phyloP scores from a whole-genome alignment of 495 filamentous ascomycete species.

The Daldinia decipiens region DNA sequence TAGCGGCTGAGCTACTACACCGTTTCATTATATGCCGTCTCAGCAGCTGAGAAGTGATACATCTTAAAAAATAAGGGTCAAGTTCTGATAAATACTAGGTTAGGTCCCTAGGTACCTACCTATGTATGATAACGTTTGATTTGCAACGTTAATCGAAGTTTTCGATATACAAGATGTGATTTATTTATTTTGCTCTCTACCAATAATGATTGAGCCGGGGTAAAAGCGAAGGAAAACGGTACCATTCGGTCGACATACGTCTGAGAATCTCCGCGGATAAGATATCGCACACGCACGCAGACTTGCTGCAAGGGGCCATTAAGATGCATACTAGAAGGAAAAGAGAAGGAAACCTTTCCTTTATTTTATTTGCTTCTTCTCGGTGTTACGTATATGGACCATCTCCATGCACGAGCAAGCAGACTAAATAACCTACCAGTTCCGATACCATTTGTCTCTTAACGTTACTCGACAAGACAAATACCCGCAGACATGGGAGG shows the following conservation, averaged over 20 bases:
- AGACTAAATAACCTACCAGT: conserved; percentile 25
- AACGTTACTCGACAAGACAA: conserved; percentile 37
- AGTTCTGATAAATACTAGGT: conserved; percentile 11
- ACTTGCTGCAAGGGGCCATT: conserved; percentile 40
- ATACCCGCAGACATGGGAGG: conserved; percentile 35
- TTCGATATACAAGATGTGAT: conserved; percentile 31
- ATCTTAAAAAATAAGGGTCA: conserved; percentile 12
- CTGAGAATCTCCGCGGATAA: conserved; percentile 31
- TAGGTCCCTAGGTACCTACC: too few species aligned
- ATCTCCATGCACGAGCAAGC: conserved; percentile 31
- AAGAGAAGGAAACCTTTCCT: conserved; percentile 9
- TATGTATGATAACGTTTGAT: conserved; percentile 27
- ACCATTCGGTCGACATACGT: conserved; percentile 22
- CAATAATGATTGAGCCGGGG: conserved; percentile 25
- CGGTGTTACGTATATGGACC: conserved; percentile 31
- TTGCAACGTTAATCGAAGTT: conserved; percentile 19
- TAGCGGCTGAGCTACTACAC: conserved; percentile 12
- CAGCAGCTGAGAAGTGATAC: conserved; percentile 22
- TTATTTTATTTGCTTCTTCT: conserved; percentile 27
- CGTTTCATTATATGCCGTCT: conserved; percentile 6
- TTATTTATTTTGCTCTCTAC: conserved; percentile 9
- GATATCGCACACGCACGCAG: conserved; percentile 17
- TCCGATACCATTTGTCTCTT: conserved; percentile 17
- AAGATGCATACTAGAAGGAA: conserved; percentile 31
- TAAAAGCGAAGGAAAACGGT: conserved; percentile 30